phyloP scores from a whole-genome alignment of 2,329 filamentous ascomycete species.

The Penicillium capsulatum region DNA sequence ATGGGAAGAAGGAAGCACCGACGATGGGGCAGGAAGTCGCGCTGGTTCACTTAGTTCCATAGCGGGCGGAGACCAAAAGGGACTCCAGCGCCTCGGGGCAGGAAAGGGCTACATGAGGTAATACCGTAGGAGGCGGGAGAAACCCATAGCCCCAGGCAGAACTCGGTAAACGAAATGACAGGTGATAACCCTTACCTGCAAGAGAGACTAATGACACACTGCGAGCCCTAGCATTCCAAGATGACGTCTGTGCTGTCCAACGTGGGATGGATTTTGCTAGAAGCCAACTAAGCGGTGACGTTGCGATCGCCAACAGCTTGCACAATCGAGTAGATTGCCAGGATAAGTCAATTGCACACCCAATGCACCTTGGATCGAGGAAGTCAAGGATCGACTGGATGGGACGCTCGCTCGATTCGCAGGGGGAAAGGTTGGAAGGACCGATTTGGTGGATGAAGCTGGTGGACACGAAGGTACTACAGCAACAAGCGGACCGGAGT shows the following conservation, averaged over 20 bases:
- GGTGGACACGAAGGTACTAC: slow-evolving; percentile 5
- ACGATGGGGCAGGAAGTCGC: slow-evolving; percentile 21
- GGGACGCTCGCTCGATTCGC: neutral
- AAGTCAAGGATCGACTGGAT: slow-evolving; percentile 6
- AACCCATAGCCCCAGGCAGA: neutral
- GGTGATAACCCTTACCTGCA: slow-evolving; percentile 21
- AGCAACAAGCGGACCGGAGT: slow-evolving; percentile 9
- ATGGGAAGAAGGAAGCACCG: slow-evolving; percentile 9
- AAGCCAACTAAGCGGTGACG: slow-evolving; percentile 17
- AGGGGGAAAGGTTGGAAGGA: slow-evolving; percentile 14
- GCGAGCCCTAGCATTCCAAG: slow-evolving; percentile 24
- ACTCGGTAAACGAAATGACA: slow-evolving; percentile 2
- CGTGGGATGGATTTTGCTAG: slow-evolving; percentile 22
- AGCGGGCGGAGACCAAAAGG: slow-evolving; percentile 5
- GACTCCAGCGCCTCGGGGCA: slow-evolving; percentile 8
- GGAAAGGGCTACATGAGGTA: slow-evolving; percentile 1
- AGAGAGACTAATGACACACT: slow-evolving; percentile 20
- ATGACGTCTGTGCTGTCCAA: slow-evolving; percentile 25
- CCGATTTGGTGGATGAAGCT: slow-evolving; percentile 15
- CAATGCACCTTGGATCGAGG: slow-evolving; percentile 10
- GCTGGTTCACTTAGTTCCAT: slow-evolving; percentile 14
- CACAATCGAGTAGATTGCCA: slow-evolving; percentile 6
- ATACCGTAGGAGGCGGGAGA: neutral
- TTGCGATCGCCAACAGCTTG: slow-evolving; percentile 5
- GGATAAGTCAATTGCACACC: slow-evolving; percentile 15